Evolutionary conservation across 768 basidiomycete genomes (phyloP), one percentile per base, ranked within the genome.

Genomic region (Rossbeevera mucosa): DNA sequence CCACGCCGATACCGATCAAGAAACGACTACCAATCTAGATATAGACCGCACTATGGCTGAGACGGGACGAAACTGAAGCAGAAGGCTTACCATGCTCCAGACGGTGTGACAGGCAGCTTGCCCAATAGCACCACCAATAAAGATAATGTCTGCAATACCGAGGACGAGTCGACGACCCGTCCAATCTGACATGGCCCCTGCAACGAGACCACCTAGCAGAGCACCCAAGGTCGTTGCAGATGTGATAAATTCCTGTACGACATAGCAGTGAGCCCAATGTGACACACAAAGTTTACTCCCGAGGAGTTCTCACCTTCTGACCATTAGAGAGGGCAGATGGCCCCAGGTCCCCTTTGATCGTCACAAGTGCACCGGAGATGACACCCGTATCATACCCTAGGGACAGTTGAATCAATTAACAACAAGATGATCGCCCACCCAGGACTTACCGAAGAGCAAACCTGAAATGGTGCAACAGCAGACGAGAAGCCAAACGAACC

Each of bases 331-430:
- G 71, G 11, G 63, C 65, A 9, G 71, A 63, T 7, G 82, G 77
- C 4, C 85, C 84, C 36, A 91, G 72, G 59, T 88, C 86, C 5
- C 74, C 71, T 0, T 81, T 78, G 51, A 91, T 88, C 9, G 80
- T 83, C 21, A 89, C 85, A 29, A 91, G 74, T n/a, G 88, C 85
- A 24, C 88, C 88, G 50, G 86, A 88, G 21, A 91, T 85, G 31
- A 87, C 83, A 41, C 87, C 87, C 9, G 88, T 91, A 62, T 91
- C 88, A 60, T 90, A 91, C 22, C 88, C 86, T 88, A 53, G 16
- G 22, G 44, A 31, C 28, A 36, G 8, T 3, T 4, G 9, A 5
- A 36, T 36, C 36, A 36, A 7, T 26, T 14, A 24, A 26, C 43
- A 25, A 7, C 1, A 9, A n/a, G n/a, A 5, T 64, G 24, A 28